Evolutionary conservation across 2,329 filamentous ascomycete species (phyloP).

Genomic region (Sporothrix mexicana): DNA sequence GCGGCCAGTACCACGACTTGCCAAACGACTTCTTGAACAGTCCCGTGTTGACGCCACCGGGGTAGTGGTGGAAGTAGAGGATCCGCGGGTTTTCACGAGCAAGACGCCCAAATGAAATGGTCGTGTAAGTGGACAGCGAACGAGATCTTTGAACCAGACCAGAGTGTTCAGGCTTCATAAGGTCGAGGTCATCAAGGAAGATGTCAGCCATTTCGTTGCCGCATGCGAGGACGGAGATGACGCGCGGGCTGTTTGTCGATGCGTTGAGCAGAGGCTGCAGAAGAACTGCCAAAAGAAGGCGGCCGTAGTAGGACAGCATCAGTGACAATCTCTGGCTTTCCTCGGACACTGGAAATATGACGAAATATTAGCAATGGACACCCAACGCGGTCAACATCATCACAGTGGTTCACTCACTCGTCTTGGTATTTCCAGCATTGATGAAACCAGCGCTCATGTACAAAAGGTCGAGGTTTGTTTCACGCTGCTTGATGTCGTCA

Average conservation of each 20-base stretch:
- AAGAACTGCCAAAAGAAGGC: neutral
- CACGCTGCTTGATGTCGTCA: constrained; percentile 4
- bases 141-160: neutral
- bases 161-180: constrained; percentile 15
- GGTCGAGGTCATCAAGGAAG: constrained; percentile 28
- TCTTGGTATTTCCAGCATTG: neutral
- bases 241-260: constrained; percentile 24
- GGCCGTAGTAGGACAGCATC: constrained; percentile 27
- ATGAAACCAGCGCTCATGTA: constrained; percentile 31
- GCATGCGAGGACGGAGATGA: constrained; percentile 21
- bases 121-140: constrained; percentile 23
- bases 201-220: constrained; percentile 21
- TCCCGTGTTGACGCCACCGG: constrained; percentile 26
- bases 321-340: neutral
- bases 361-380: neutral
- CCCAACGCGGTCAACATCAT: neutral
- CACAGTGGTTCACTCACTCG: neutral
- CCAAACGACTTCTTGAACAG: constrained; percentile 25
- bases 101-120: constrained; percentile 4
- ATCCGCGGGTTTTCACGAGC: constrained; percentile 22
- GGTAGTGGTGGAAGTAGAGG: constrained; percentile 29
- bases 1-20: constrained; percentile 22
- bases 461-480: constrained; percentile 22
- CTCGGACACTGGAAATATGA: neutral
- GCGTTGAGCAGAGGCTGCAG: constrained; percentile 25